Conservation (phyloP, 106 monocot genomes). For the Ottelia alismoides region DNA sequence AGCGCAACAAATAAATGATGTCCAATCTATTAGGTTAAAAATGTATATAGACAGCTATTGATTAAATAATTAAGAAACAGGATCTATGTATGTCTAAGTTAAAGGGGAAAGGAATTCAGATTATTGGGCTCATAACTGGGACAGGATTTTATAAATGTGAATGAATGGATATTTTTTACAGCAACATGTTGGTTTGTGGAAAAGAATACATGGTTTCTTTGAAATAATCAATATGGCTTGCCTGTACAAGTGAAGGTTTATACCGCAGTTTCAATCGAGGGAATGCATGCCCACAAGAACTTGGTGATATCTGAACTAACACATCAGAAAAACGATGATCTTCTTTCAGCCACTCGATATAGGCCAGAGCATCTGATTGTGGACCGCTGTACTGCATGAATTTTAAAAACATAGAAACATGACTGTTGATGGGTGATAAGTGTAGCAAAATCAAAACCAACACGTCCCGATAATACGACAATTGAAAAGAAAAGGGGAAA, state of each 20-base stretch:
- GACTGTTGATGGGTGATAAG: not conserved
- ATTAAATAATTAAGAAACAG: no score
- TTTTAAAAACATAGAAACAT: not conserved
- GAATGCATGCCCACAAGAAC: slow-evolving; percentile 79
- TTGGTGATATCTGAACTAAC: slow-evolving; percentile 70
- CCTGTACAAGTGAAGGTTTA: slow-evolving; percentile 99
- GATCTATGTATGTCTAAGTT: no score
- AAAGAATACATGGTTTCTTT: no score
- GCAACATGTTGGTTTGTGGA: no score
- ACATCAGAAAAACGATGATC: slow-evolving; percentile 70
- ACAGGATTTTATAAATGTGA: no score
- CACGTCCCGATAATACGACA: not conserved
- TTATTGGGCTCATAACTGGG: no score
- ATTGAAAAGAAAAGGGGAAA: not conserved
- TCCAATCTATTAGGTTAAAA: no score
- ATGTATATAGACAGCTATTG: no score
- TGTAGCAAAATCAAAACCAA: not conserved
- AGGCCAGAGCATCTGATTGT: slow-evolving; percentile 58
- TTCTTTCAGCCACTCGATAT: slow-evolving; percentile 73
- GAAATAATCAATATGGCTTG: no score
- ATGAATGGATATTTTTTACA: no score
- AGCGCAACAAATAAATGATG: no score
- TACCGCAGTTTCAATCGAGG: slow-evolving; percentile 88
- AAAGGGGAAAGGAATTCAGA: no score
- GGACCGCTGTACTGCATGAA: slow-evolving; percentile 94